Conservation (phyloP, 305 asterid genomes). For the Lippia alba region DNA sequence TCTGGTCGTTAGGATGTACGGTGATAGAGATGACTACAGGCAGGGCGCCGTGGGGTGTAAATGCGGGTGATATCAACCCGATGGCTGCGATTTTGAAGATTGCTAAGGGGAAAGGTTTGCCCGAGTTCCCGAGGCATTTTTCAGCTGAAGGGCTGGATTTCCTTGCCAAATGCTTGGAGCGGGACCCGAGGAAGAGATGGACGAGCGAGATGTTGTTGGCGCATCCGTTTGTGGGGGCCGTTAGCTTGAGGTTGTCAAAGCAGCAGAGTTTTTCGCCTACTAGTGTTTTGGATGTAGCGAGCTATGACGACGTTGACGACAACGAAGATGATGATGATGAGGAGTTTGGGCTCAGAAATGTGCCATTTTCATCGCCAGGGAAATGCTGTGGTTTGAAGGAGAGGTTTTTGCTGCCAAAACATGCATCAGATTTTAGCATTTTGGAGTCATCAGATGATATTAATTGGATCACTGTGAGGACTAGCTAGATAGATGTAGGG, state of each 20-base stretch:
- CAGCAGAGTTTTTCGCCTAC: constrained; percentile 47
- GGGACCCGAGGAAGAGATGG: constrained; percentile 56
- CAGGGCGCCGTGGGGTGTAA: constrained; percentile 52
- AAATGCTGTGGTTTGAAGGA: constrained; percentile 26
- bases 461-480: constrained; percentile 70
- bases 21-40: constrained; percentile 73
- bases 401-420: constrained; percentile 24
- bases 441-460: constrained; percentile 39
- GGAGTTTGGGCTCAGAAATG: constrained; percentile 16
- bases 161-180: constrained; percentile 51
- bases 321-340: constrained; percentile 10
- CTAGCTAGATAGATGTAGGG: constrained; percentile 17
- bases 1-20: constrained; percentile 72
- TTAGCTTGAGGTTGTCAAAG: not conserved
- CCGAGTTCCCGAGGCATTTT: constrained; percentile 48
- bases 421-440: constrained; percentile 15
- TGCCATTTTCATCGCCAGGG: constrained; percentile 35
- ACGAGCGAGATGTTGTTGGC: constrained; percentile 46
- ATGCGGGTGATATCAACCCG: constrained; percentile 35
- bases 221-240: constrained; percentile 54
- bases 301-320: constrained; percentile 31
- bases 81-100: constrained; percentile 46
- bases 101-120: constrained; percentile 47
- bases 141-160: constrained; percentile 60
- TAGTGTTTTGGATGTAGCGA: constrained; percentile 49